Evolutionary conservation across 352 stramenopile species (phyloP), one percentile per base, ranked within the genome.

Genomic region (Pythium biforme): DNA sequence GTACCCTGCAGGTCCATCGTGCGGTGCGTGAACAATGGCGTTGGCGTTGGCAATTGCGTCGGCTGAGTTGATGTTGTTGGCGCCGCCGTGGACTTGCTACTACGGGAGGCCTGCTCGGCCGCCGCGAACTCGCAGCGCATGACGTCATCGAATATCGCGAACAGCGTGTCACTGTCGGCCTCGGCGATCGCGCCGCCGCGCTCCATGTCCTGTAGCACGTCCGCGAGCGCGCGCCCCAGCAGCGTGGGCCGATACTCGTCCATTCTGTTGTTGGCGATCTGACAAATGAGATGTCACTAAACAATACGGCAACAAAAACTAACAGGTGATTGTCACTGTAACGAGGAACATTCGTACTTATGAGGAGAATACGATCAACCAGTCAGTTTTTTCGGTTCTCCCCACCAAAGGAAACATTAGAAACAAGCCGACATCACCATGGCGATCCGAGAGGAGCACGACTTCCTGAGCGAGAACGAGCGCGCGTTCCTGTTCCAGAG

Each of bases 401-500:
- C 8, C 11, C n/a, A 31, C 19, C 27, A 39, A 25, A 1, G n/a
- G 14, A 43, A 65, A 23, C 25, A 26, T 23, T 34, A 26, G 10
- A 27, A 33, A 29, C 45, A 40, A n/a, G 9, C 12, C 4, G 17
- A 43, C 52, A 34, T 34, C 23, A 61, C 26, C 41, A 67, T 67
- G 60, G 60, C 60, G 51, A 67, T 59, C 41, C 60, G 60, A 33
- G 60, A 67, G 26, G 60, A 67, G 56, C 72, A 84, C 68, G 81
- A 90, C 70, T 88, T 91, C 58, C 68, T 91, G 56, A 91, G 81
- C 69, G 83, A 88, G 62, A 94, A 88, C 55, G 84, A 94, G 72
- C 85, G 83, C 66, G 67, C 81, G 68, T 94, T 92, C 67, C 74
- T 92, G 52, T 80, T 82, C 64, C 75, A 80, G 25, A 74, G 81